Evolutionary conservation across 805 yeast genomes (phyloP), one percentile per base, ranked within the genome.

Genomic region (Geotrichum ghanense): DNA sequence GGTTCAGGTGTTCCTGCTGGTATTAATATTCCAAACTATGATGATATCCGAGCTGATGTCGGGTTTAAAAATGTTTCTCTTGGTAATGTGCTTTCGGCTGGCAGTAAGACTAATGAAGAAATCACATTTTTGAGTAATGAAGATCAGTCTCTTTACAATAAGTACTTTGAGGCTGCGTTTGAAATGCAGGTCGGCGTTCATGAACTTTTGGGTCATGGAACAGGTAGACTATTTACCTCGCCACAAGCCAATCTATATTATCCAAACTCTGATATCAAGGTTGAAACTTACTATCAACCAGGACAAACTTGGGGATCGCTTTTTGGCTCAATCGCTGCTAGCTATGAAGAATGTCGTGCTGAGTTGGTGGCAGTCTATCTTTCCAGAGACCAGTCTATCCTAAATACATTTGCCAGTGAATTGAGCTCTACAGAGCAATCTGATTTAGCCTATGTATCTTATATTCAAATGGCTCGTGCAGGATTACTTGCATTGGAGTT

Each of bases 131-230:
- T 87, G 47, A 58, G 64, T 35, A 74, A 71, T 2, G 62, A 65
- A 10, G 74, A 79, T 47, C 75, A 72, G 50, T 79, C 69, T 9
- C 58, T 78, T 40, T 86, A 75, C 68, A 76, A 79, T 50, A 76
- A 81, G 59, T 82, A 81, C 69, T 74, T 85, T 58, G 81, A 76
- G 42, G 89, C 83, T 43, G 82, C 95, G 0, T 87, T 87, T 62
- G 95, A 87, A 64, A 92, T 87, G 41, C 95, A 87, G 66, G 96
- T 87, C 44, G 96, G 95, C 46, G 82, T 87, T 56, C 96, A 87
- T 65, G 96, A 87, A 65, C 70, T 87, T 53, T 72, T 87, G 51
- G 95, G 96, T 10, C 96, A 87, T 60, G 96, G 95, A 37, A 77
- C 92, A 3, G 96, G 96, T 44, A 86, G 86, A 64, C 70, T 87